phyloP scores from a whole-genome alignment of 768 basidiomycete genomes.

The Rhodotorula toruloides region DNA sequence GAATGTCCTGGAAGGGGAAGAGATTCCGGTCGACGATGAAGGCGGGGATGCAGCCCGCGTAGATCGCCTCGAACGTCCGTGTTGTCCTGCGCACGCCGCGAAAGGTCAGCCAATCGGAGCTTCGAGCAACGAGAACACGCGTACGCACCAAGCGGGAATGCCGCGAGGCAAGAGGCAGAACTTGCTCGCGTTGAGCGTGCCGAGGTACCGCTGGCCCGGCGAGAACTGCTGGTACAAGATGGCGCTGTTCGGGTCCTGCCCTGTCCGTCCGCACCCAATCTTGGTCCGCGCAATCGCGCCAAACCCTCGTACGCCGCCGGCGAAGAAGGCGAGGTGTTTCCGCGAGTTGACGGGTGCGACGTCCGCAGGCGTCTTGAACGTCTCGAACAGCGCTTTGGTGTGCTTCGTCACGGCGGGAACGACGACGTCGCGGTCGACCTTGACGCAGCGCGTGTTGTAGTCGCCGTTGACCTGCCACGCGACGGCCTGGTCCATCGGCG shows the following conservation, averaged over 20 bases:
- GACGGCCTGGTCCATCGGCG: constrained; percentile 41
- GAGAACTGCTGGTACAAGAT: constrained; percentile 39
- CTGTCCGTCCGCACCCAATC: constrained; percentile 34
- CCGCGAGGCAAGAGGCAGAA: constrained; percentile 42
- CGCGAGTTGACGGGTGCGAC: constrained; percentile 28
- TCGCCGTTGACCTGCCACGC: constrained; percentile 43
- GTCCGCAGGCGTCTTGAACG: constrained; percentile 22
- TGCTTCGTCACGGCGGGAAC: constrained; percentile 40
- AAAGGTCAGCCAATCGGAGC: constrained; percentile 12
- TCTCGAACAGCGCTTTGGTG: constrained; percentile 31
- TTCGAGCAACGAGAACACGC: not conserved
- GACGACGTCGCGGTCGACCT: constrained; percentile 41
- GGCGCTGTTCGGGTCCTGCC: constrained; percentile 11
- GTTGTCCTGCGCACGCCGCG: constrained; percentile 46
- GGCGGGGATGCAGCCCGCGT: constrained; percentile 51
- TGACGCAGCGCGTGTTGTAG: constrained; percentile 42
- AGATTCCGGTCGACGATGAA: constrained; percentile 49
- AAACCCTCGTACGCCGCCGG: constrained; percentile 38
- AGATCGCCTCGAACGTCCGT: constrained; percentile 49
- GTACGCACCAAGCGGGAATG: constrained; percentile 39
- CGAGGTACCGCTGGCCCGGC: constrained; percentile 36
- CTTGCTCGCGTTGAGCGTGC: constrained; percentile 37
- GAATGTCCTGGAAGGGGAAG: constrained; percentile 48
- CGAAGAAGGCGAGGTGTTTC: constrained; percentile 40
- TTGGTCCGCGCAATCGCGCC: constrained; percentile 39